Conservation (phyloP, 1,284 basidiomycete species). For the Rhodofomes roseus region DNA sequence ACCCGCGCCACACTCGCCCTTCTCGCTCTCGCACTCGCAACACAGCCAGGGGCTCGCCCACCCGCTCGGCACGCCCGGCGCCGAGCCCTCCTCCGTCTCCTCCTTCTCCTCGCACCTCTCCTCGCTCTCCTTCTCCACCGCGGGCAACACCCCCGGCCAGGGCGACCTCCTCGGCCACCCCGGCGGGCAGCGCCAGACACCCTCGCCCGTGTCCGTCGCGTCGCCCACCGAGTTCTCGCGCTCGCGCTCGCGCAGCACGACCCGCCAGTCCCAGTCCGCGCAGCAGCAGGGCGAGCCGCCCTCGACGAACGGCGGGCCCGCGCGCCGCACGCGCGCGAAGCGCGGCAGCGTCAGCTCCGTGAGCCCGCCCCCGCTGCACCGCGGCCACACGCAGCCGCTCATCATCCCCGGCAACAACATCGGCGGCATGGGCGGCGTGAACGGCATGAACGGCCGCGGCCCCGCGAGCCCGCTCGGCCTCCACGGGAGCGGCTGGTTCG, state of each 20-base stretch:
- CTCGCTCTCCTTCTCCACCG: conserved; percentile 19
- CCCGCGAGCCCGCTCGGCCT: conserved; percentile 29
- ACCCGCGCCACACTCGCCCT: conserved; percentile 35
- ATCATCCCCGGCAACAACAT: conserved; percentile 46
- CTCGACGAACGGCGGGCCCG: conserved; percentile 33
- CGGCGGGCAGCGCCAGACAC: conserved; percentile 18
- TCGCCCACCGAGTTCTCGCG: conserved; percentile 33
- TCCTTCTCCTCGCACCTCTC: conserved; percentile 22
- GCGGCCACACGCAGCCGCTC: conserved; percentile 43
- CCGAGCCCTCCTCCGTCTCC: conserved; percentile 22
- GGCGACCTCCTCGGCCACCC: conserved; percentile 18
- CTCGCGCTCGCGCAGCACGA: conserved; percentile 30
- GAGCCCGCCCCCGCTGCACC: conserved; percentile 38
- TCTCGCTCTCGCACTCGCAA: conserved; percentile 18
- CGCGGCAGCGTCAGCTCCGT: conserved; percentile 45
- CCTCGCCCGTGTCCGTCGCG: conserved; percentile 18
- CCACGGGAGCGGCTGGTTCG: conserved; percentile 25
- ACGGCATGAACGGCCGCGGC: conserved; percentile 7
- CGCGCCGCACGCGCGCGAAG: conserved; percentile 33
- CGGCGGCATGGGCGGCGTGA: conserved; percentile 4
- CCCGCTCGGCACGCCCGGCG: conserved; percentile 8
- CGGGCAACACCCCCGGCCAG: conserved; percentile 14
- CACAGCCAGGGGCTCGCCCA: neutral
- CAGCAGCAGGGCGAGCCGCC: conserved; percentile 21
- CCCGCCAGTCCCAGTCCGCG: conserved; percentile 37